phyloP scores from a whole-genome alignment of 2,329 filamentous ascomycete genomes.

The Lasiodiplodia theobromae region DNA sequence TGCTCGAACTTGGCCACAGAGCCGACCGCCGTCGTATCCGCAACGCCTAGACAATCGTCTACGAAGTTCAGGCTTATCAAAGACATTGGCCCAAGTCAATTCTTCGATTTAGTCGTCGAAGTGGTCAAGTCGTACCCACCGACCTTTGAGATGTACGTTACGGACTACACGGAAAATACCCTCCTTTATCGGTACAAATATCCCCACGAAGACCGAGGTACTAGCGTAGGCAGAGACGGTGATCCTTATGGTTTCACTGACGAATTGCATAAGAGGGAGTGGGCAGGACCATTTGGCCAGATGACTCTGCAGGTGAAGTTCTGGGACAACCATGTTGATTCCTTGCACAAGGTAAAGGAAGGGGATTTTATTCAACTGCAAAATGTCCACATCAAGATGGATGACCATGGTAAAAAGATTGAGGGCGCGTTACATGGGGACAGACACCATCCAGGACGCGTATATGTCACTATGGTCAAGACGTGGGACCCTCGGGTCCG shows the following conservation, averaged over 20 bases:
- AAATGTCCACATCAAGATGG: conserved; percentile 74
- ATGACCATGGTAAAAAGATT: conserved; percentile 54
- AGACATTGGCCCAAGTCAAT: conserved; percentile 64
- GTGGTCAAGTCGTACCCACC: conserved; percentile 66
- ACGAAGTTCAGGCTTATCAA: conserved; percentile 58
- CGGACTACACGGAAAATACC: conserved; percentile 80
- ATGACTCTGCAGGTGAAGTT: conserved; percentile 74
- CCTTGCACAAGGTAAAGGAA: conserved; percentile 63
- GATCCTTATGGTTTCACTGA: conserved; percentile 64
- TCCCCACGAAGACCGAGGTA: conserved; percentile 39
- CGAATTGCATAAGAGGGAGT: conserved; percentile 53
- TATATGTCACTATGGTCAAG: conserved; percentile 64
- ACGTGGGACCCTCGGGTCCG: conserved; percentile 55
- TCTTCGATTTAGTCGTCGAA: conserved; percentile 74
- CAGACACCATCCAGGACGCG: conserved; percentile 54
- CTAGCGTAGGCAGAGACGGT: conserved; percentile 52
- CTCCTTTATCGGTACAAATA: conserved; percentile 64
- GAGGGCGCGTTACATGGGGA: conserved; percentile 78
- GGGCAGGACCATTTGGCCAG: conserved; percentile 78
- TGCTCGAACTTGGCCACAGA: not conserved
- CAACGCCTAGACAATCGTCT: not conserved
- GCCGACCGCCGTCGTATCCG: not conserved
- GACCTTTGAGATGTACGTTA: conserved; percentile 68
- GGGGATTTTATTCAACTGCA: conserved; percentile 70
- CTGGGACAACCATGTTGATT: conserved; percentile 71